These are phyloP conservation scores for Thermochaetoides thermophila DNA, from an alignment of 495 filamentous ascomycete species.

Conservation along the genomic window DNA sequence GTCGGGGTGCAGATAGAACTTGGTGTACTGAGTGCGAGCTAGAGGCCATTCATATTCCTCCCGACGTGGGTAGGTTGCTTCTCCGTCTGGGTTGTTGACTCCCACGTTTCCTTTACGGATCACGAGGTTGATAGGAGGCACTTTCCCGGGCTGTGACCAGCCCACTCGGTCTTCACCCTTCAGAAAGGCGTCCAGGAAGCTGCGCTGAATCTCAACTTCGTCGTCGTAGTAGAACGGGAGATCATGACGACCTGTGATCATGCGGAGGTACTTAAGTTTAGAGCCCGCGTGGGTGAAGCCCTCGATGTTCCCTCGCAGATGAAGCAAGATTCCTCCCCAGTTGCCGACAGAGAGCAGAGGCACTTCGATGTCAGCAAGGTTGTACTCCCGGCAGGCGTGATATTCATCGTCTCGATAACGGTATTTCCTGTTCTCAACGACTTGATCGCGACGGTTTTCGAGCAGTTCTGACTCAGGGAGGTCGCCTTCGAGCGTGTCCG, in stretches of 20 bases:
- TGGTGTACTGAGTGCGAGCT: conserved; percentile 42
- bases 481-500: conserved; percentile 44
- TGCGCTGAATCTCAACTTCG: conserved; percentile 47
- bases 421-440: conserved; percentile 38
- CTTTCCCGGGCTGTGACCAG: conserved; percentile 39
- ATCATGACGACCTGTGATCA: conserved; percentile 55
- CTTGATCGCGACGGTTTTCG: conserved; percentile 42
- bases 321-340: conserved; percentile 49
- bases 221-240: conserved; percentile 56
- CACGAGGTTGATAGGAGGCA: conserved; percentile 39
- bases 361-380: conserved; percentile 45
- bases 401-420: conserved; percentile 44
- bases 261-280: conserved; percentile 47
- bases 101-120: conserved; percentile 49
- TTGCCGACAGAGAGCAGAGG: conserved; percentile 49
- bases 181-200: conserved; percentile 54
- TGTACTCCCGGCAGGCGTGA: conserved; percentile 46
- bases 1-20: conserved; percentile 35
- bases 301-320: conserved; percentile 50
- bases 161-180: conserved; percentile 45
- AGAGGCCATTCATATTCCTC: conserved; percentile 50
- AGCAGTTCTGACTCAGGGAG: conserved; percentile 37
- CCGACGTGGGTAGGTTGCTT: conserved; percentile 35
- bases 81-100: conserved; percentile 42
- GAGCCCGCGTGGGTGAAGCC: conserved; percentile 46